phyloP scores from a whole-genome alignment of 2,329 filamentous ascomycete genomes.

The Aspergillus sp. region DNA sequence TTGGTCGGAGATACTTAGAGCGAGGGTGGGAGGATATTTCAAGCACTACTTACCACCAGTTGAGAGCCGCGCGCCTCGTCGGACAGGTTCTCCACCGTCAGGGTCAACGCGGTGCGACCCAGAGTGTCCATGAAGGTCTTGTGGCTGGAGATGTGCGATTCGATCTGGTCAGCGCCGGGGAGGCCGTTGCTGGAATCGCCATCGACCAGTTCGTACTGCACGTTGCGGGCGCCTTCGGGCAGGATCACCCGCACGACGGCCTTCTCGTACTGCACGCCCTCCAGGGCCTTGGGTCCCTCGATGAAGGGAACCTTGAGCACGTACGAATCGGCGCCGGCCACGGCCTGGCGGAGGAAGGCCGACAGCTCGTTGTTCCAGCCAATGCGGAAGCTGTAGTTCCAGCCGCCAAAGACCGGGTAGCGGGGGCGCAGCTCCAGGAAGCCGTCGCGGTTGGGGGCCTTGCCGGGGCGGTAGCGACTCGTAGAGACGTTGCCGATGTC shows the following conservation, averaged over 20 bases:
- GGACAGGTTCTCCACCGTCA: conserved; percentile 82
- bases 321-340: conserved; percentile 65
- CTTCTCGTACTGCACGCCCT: conserved; percentile 83
- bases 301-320: conserved; percentile 89
- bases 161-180: conserved; percentile 57
- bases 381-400: conserved; percentile 96
- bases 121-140: conserved; percentile 92
- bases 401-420: conserved; percentile 94
- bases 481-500: conserved; percentile 97
- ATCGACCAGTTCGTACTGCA: conserved; percentile 67
- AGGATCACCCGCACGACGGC: conserved; percentile 79
- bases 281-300: conserved; percentile 81
- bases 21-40: background rate
- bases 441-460: conserved; percentile 70
- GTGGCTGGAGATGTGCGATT: conserved; percentile 63
- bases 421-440: conserved; percentile 86
- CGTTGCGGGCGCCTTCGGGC: conserved; percentile 78
- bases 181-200: conserved; percentile 65
- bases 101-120: conserved; percentile 76
- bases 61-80: conserved; percentile 86
- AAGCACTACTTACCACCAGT: conserved; percentile 57
- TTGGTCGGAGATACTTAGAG: background rate
- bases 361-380: conserved; percentile 90
- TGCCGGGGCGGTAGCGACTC: conserved; percentile 69
- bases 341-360: conserved; percentile 66